Conservation (phyloP, 495 filamentous ascomycete genomes). For the Pseudevernia furfuracea region DNA sequence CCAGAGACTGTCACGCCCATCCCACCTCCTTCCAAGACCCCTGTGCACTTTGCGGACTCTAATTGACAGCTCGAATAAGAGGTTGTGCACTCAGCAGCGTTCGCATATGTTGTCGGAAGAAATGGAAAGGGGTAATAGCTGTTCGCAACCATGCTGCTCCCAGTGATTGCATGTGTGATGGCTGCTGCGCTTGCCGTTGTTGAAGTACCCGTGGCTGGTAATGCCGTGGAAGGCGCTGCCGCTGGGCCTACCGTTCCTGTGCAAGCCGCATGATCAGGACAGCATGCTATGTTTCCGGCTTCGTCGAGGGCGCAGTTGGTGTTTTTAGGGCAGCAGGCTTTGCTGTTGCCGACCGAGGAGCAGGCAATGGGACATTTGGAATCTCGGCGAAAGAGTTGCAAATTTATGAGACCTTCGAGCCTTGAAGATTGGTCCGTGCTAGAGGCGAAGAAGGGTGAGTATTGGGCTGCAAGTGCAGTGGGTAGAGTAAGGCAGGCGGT, state of each 20-base stretch:
- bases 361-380: constrained; percentile 22
- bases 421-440: background rate
- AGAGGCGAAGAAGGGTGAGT: constrained; percentile 16
- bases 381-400: constrained; percentile 22
- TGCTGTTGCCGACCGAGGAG: constrained; percentile 15
- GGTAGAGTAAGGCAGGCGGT: constrained; percentile 2
- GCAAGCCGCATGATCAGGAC: constrained; percentile 52
- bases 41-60: constrained; percentile 57
- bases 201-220: constrained; percentile 30
- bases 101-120: constrained; percentile 57
- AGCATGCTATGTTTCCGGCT: constrained; percentile 58
- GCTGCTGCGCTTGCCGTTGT: constrained; percentile 18
- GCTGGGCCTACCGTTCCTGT: constrained; percentile 47
- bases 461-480: constrained; percentile 11
- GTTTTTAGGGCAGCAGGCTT: constrained; percentile 47
- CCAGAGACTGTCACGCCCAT: constrained; percentile 59
- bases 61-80: constrained; percentile 58
- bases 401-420: constrained; percentile 5
- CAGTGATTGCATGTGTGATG: constrained; percentile 21
- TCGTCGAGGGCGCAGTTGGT: constrained; percentile 51
- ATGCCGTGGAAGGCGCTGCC: constrained; percentile 28
- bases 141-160: constrained; percentile 36
- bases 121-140: constrained; percentile 58
- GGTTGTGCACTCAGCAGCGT: constrained; percentile 56
- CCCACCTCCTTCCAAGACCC: constrained; percentile 45